These are phyloP conservation scores for Ceratocystis harringtonii DNA, from an alignment of 2,329 filamentous ascomycete species.

Conservation along the genomic window DNA sequence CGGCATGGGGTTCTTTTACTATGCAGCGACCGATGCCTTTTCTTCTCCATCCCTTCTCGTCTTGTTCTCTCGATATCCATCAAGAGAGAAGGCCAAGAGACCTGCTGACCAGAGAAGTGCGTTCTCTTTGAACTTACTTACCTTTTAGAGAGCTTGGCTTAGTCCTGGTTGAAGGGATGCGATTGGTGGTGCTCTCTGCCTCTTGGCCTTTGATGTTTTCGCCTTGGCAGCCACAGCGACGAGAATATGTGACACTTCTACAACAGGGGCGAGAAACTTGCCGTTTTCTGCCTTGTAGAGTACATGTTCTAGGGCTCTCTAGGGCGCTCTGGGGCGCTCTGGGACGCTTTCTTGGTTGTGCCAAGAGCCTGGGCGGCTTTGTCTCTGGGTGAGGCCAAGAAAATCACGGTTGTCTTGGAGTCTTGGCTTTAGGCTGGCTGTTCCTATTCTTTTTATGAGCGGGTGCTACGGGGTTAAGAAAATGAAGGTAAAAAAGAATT, in stretches of 20 bases:
- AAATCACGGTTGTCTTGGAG: not conserved
- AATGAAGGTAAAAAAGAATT: not conserved
- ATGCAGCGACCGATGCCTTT: not conserved
- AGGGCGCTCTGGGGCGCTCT: too few species aligned
- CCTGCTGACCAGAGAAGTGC: not conserved
- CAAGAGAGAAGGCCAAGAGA: not conserved
- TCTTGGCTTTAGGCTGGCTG: not conserved
- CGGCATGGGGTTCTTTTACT: not conserved
- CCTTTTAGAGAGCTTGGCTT: not conserved
- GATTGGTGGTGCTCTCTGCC: too few species aligned
- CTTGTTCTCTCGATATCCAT: not conserved
- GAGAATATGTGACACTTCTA: not conserved
- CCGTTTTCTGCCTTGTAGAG: not conserved
- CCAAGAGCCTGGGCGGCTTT: conserved; percentile 3
- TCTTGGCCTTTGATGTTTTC: not conserved
- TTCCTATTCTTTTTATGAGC: not conserved
- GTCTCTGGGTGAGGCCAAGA: not conserved
- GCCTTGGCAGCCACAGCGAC: not conserved
- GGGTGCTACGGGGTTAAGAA: not conserved
- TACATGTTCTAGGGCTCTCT: too few species aligned
- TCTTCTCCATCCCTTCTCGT: not conserved
- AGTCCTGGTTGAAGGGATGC: not conserved
- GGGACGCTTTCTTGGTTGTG: not conserved
- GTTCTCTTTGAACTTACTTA: not conserved
- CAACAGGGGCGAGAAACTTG: not conserved